Evolutionary conservation across 2,329 filamentous ascomycete species (phyloP), one percentile per base, ranked within the genome.

Genomic region (Penicillium hordei): DNA sequence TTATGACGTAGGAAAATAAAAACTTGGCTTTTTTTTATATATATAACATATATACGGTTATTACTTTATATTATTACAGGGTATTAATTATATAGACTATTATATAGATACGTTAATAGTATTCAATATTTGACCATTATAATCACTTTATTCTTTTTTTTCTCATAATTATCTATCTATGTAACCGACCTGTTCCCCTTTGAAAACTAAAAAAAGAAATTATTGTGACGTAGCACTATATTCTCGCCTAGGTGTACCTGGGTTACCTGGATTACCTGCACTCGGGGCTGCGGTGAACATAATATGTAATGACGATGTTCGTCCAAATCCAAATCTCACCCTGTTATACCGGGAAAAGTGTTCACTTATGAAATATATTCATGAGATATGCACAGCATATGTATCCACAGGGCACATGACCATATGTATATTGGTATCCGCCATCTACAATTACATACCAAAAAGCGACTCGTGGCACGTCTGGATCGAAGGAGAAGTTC

Each of bases 1-100:
- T 55, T 66, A 73, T 73, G 70, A 73, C 71, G 71, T 73, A 71
- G 63, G 65, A 21, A 44, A 48, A 58, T 40, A 43, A 58, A 61
- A 59, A 50, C 52, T 34, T 52, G 46, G 42, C 31, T n/a, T 21
- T 31, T 34, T 34, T 34, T 34, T 33, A 6, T 33, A 15, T 33
- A 15, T 33, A 15, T 1, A 33, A 31, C 10, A 33, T 15, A 33
- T 15, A 33, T 9, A 21, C n/a, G n/a, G 12, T 31, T 46, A 44
- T 29, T 44, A 9, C 5, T 45, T 3, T n/a, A 44, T 45, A 45
- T 19, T 19, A 19, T 12, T 33, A 13, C 31, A 13, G 5, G 31
- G 12, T 1, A 13, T 33, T 33, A 12, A 0, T 13, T 33, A 13
- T 33, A 5, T 31, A 23, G 21, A 23, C 21, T 23, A 27, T 27